Evolutionary conservation across 2,329 filamentous ascomycete species (phyloP), one percentile per base, ranked within the genome.

Genomic region (Aspergillus felis): DNA sequence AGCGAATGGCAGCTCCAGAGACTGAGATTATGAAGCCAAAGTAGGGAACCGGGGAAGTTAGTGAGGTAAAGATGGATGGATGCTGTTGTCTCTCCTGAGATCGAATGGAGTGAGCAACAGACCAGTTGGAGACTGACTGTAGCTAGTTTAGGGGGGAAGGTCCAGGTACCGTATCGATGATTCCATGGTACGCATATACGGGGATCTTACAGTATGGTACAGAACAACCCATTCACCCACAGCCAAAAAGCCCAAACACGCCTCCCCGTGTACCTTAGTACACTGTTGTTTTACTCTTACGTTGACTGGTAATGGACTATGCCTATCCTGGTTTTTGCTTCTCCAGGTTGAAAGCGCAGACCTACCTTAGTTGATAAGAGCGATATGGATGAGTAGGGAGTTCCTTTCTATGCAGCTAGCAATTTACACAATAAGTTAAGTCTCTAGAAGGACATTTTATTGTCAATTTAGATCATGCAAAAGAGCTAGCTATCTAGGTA

Each of bases 81-180:
- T 53, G 50, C 48, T 52, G 58, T 52, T 56, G 32, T 46, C 59
- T 67, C 65, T 68, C 65, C 66, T 68, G 66, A 66, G 32, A 54
- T 61, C 44, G 51, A 51, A 57, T 49, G 53, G 44, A 55, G 55
- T 51, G 49, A 55, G 53, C 32, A 38, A 38, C 32, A 17, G 32
- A 38, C 22, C 44, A 47, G 44, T 47, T 47, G 22, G 44, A 47
- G 44, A 47, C 24, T 5, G 44, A 17, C 4, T 47, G 12, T 24
- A 24, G 24, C 22, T 55, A 55, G 53, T 55, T 55, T 55, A 50
- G 44, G 44, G 44, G 44, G 44, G 44, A 47, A 47, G 24, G 44
- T 47, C 44, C 44, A 47, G 44, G 44, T 47, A 47, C 20, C 22
- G 44, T 47, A 47, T 47, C 22, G 22, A 17, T 25, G 44, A 27